phyloP scores from a whole-genome alignment of 1,284 basidiomycete genomes.

The Filobasidium uniguttulatum region DNA sequence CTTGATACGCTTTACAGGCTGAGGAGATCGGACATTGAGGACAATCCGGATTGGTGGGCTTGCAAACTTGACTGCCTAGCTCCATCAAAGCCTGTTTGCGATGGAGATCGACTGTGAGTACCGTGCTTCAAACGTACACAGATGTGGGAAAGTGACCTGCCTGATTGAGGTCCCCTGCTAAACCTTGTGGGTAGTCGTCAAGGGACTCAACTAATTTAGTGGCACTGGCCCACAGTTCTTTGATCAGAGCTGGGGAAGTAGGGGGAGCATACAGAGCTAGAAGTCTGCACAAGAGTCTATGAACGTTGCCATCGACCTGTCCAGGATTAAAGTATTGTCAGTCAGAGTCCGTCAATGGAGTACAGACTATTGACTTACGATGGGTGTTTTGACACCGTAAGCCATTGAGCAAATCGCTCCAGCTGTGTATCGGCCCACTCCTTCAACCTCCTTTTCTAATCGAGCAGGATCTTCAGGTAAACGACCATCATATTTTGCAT shows the following conservation, averaged over 20 bases:
- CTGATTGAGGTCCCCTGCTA: constrained; percentile 72
- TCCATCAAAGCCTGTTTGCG: constrained; percentile 34
- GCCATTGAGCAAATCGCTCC: constrained; percentile 82
- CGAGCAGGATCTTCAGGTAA: constrained; percentile 67
- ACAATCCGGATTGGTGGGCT: constrained; percentile 64
- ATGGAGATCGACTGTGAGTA: no score
- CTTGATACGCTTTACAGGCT: constrained; percentile 53
- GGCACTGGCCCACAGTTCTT: constrained; percentile 70
- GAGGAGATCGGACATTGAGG: constrained; percentile 52
- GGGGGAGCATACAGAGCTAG: constrained; percentile 68
- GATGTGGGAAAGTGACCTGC: constrained; percentile 28
- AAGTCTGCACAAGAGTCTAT: constrained; percentile 63
- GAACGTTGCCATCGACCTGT: constrained; percentile 83
- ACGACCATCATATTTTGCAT: constrained; percentile 41
- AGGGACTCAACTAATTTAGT: constrained; percentile 48
- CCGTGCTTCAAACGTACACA: no score
- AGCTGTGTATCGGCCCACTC: constrained; percentile 76
- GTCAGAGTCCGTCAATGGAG: no score
- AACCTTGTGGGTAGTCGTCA: constrained; percentile 27
- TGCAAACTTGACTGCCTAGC: constrained; percentile 80
- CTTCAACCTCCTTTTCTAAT: constrained; percentile 72
- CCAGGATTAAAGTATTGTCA: not conserved
- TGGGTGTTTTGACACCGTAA: constrained; percentile 66
- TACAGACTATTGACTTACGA: constrained; percentile 48
- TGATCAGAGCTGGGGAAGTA: constrained; percentile 59